These are phyloP conservation scores for Litsea cubeba DNA, from an alignment of 164 flowering plant species.

Conservation along the genomic window DNA sequence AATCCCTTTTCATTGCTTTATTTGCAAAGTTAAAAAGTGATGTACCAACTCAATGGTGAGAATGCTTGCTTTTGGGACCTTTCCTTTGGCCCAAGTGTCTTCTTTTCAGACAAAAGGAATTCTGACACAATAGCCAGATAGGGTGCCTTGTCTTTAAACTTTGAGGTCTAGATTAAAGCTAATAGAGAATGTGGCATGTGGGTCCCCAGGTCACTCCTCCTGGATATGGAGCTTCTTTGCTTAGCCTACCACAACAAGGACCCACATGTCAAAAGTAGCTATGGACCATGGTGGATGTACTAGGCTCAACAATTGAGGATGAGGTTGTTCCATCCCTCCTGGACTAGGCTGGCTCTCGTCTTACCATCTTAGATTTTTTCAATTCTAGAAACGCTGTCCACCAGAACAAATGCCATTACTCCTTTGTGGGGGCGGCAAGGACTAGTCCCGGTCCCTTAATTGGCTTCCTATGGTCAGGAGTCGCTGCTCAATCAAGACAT, in stretches of 20 bases:
- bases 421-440: no score
- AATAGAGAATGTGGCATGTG: not conserved
- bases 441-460: no score
- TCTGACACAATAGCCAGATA: not conserved
- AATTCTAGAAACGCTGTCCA: not conserved
- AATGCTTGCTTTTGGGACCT: not conserved
- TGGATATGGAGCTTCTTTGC: not conserved
- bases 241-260: not conserved
- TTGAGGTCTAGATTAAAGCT: not conserved
- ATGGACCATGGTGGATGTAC: not conserved
- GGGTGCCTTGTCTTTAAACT: not conserved
- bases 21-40: not conserved
- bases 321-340: constrained; percentile 5
- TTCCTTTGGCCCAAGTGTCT: not conserved
- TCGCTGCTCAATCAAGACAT: not conserved
- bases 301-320: not conserved
- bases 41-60: not conserved
- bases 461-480: not conserved
- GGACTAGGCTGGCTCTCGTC: not conserved
- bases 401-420: not conserved
- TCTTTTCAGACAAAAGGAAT: not conserved
- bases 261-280: not conserved
- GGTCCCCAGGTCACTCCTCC: not conserved
- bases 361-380: not conserved
- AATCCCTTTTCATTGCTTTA: constrained; percentile 1